Evolutionary conservation across 257 asterid genomes (phyloP).

Genomic region (Salvia hispanica): DNA sequence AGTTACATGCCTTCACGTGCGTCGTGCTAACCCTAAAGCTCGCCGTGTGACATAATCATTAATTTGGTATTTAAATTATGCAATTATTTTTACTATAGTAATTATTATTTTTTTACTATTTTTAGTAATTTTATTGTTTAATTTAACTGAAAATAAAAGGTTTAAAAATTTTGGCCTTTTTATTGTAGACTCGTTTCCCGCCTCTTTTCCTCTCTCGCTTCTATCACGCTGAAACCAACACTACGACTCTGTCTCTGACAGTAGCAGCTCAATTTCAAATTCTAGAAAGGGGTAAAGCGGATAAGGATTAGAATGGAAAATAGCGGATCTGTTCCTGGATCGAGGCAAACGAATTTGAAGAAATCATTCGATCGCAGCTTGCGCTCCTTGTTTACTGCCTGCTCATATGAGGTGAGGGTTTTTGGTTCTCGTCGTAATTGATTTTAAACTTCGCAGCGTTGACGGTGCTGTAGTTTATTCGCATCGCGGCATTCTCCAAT

Average conservation of each 20-base stretch:
- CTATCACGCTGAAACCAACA: background rate
- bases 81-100: no score
- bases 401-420: constrained; percentile 54
- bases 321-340: constrained; percentile 33
- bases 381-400: constrained; percentile 50
- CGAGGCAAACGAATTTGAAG: constrained; percentile 53
- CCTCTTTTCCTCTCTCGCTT: background rate
- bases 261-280: background rate
- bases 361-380: constrained; percentile 48
- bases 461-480: no score
- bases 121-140: no score
- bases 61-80: no score
- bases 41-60: no score
- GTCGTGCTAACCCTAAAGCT: no score
- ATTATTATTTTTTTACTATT: no score
- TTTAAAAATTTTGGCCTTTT: no score
- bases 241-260: background rate
- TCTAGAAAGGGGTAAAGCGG: no score
- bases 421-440: background rate
- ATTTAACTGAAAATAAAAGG: no score
- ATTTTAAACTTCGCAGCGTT: background rate
- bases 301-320: no score
- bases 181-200: background rate
- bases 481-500: background rate
- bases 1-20: no score